phyloP scores from a whole-genome alignment of 805 yeast genomes.

The Hanseniaspora meyeri region DNA sequence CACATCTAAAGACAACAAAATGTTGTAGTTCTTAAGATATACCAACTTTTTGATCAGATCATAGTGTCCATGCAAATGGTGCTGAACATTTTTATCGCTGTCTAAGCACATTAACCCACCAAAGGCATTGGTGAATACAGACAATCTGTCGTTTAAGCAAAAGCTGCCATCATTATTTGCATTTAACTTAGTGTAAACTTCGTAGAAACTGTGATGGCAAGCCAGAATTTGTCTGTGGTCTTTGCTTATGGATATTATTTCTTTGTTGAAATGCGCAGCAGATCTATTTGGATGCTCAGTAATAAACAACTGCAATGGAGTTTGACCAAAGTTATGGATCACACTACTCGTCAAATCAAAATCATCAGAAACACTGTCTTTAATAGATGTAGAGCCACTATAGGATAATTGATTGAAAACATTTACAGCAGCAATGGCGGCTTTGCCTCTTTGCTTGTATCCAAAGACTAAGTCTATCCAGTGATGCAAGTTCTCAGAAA shows the following conservation, averaged over 20 bases:
- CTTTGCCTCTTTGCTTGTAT: slow-evolving; percentile 57
- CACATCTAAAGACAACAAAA: slow-evolving; percentile 42
- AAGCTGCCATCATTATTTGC: neutral
- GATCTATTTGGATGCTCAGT: slow-evolving; percentile 48
- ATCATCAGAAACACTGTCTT: slow-evolving; percentile 55
- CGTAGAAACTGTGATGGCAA: neutral
- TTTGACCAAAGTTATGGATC: slow-evolving; percentile 86
- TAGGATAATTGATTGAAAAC: slow-evolving; percentile 78
- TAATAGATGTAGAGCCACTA: slow-evolving; percentile 71
- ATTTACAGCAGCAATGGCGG: slow-evolving; percentile 54
- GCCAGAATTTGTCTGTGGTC: slow-evolving; percentile 16
- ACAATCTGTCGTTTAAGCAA: neutral
- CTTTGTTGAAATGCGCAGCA: neutral
- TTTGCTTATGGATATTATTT: neutral
- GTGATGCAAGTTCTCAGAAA: slow-evolving; percentile 57
- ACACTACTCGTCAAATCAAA: slow-evolving; percentile 67
- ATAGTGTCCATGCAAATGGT: slow-evolving; percentile 37
- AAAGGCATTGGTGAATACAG: neutral
- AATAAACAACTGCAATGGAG: slow-evolving; percentile 61
- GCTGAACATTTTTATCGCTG: neutral
- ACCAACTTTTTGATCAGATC: slow-evolving; percentile 35
- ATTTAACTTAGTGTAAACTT: neutral
- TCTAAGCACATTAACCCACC: neutral
- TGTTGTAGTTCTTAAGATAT: slow-evolving; percentile 41
- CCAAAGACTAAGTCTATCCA: slow-evolving; percentile 89